Evolutionary conservation across 1,284 basidiomycete species (phyloP).

Genomic region (Puccinia coronata): DNA sequence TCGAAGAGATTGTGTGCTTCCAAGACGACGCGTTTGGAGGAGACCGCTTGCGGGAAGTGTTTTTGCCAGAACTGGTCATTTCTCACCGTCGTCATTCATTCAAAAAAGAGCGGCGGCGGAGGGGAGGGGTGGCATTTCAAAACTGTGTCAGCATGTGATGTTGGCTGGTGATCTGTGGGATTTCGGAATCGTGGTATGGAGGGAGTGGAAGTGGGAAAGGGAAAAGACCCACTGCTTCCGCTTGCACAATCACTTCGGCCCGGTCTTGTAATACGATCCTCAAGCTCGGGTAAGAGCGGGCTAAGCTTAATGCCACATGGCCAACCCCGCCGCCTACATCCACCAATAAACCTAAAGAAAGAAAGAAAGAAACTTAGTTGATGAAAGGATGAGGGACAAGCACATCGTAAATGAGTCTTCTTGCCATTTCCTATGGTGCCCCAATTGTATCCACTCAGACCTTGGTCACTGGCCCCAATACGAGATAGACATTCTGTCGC

Average conservation of each 20-base stretch:
- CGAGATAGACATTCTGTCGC: conserved; percentile 48
- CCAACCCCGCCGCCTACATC: conserved; percentile 44
- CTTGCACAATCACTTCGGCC: conserved; percentile 40
- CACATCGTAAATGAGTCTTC: neutral
- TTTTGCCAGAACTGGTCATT: conserved; percentile 50
- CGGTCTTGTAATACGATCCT: conserved; percentile 46
- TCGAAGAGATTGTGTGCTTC: conserved; percentile 49
- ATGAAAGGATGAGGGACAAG: too few species aligned
- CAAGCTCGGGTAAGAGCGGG: conserved; percentile 36
- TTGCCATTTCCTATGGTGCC: conserved; percentile 42
- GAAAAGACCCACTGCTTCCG: conserved; percentile 20
- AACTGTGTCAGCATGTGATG: neutral
- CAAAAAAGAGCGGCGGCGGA: too few species aligned
- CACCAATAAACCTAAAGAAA: conserved; percentile 39
- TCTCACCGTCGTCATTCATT: too few species aligned
- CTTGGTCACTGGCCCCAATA: conserved; percentile 47
- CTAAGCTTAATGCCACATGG: conserved; percentile 46
- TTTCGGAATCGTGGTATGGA: neutral
- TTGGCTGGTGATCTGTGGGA: neutral
- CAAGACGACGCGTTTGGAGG: conserved; percentile 37
- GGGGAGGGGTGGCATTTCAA: too few species aligned
- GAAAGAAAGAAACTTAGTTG: too few species aligned
- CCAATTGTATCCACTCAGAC: conserved; percentile 47
- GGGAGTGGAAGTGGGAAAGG: too few species aligned
- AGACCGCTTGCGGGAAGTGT: conserved; percentile 45